Evolutionary conservation across 768 basidiomycete species (phyloP).

Genomic region (Wakefieldia striispora): DNA sequence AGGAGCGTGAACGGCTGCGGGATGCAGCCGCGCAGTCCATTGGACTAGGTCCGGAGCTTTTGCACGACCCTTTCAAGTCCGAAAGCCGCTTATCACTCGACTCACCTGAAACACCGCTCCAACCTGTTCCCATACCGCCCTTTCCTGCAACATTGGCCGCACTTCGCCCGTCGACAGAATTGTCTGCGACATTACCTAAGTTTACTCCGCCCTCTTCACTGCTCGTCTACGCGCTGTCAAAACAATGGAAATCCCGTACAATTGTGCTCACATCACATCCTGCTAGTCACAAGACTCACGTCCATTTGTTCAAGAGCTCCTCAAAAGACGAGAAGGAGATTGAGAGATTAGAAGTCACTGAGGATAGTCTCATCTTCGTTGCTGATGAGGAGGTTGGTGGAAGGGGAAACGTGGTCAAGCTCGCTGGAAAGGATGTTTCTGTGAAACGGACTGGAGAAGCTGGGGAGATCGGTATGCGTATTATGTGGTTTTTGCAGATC

Average conservation of each 20-base stretch:
- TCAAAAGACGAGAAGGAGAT: conserved; percentile 62
- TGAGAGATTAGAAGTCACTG: conserved; percentile 73
- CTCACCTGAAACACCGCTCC: conserved; percentile 15
- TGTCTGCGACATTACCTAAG: conserved; percentile 58
- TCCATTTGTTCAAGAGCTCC: conserved; percentile 72
- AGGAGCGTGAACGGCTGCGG: conserved; percentile 72
- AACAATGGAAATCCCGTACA: conserved; percentile 67
- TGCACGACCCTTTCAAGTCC: conserved; percentile 35
- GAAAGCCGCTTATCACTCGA: conserved; percentile 12
- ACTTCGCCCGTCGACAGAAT: conserved; percentile 51
- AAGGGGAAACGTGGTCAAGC: conserved; percentile 55
- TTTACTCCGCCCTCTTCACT: conserved; percentile 67
- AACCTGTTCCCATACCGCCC: conserved; percentile 36
- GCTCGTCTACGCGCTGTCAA: conserved; percentile 69
- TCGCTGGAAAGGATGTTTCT: conserved; percentile 63
- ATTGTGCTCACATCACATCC: conserved; percentile 54
- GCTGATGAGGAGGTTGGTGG: conserved; percentile 53
- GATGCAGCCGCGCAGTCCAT: conserved; percentile 76
- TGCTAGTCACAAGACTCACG: conserved; percentile 42
- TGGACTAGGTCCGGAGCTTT: conserved; percentile 56
- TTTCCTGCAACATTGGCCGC: conserved; percentile 60
- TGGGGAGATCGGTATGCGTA: conserved; percentile 3
- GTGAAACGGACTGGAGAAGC: conserved; percentile 30
- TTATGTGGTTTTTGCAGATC: conserved; percentile 66
- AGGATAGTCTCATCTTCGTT: conserved; percentile 73